A percentile compares a stretch with the other conserved stretches of the same genome.
phyloP scores from a whole-genome alignment of 768 basidiomycete genomes.

The Russula sp. region DNA sequence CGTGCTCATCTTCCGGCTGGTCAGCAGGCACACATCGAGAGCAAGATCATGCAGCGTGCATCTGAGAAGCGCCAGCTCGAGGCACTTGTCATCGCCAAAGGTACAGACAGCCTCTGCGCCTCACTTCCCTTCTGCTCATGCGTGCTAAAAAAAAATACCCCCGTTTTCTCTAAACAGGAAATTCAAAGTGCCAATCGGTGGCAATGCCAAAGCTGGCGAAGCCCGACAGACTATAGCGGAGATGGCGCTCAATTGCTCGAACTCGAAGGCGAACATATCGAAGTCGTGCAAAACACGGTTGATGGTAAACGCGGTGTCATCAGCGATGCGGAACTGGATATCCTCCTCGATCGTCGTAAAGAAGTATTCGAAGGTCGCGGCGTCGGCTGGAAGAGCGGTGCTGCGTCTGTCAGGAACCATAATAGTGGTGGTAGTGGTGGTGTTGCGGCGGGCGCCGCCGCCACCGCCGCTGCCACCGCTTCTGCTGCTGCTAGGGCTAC shows the following conservation, averaged over 20 bases:
- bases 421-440: conserved; percentile 7
- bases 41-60: conserved; percentile 85
- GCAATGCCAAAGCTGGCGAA: conserved; percentile 43
- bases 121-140: background rate
- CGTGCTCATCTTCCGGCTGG: conserved; percentile 84
- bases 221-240: conserved; percentile 65
- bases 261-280: conserved; percentile 86
- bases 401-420: conserved; percentile 33
- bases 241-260: conserved; percentile 74
- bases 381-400: conserved; percentile 62
- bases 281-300: conserved; percentile 73
- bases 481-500: background rate
- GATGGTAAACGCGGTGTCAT: conserved; percentile 71
- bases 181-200: conserved; percentile 71
- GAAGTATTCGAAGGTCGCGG: conserved; percentile 69
- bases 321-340: conserved; percentile 75
- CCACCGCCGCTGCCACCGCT: no score
- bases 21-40: conserved; percentile 89
- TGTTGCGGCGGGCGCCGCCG: no score
- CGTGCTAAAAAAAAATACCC: background rate
- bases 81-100: conserved; percentile 92
- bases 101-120: conserved; percentile 37
- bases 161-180: conserved; percentile 53
- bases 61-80: conserved; percentile 87
- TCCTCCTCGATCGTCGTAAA: conserved; percentile 74